These are phyloP conservation scores for Termitomyces titanicus DNA, from an alignment of 768 basidiomycete species.

Conservation along the genomic window DNA sequence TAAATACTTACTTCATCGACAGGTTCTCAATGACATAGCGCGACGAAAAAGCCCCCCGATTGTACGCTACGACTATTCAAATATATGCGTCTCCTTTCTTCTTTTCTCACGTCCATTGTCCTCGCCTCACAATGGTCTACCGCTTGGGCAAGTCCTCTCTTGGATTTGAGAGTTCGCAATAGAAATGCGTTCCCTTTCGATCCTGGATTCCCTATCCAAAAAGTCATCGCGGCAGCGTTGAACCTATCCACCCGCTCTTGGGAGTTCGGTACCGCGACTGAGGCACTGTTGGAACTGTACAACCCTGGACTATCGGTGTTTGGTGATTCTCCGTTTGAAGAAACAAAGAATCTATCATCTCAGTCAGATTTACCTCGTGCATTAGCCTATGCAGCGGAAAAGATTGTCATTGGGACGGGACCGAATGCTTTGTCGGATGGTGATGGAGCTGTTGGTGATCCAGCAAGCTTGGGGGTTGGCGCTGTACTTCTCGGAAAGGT, in stretches of 20 bases:
- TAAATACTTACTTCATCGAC: neutral
- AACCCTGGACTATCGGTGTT: slow-evolving; percentile 7
- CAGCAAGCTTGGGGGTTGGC: slow-evolving; percentile 13
- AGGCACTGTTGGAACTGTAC: slow-evolving; percentile 9
- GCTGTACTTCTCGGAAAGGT: neutral
- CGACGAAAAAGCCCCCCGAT: neutral
- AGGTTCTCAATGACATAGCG: neutral
- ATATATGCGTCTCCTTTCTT: neutral
- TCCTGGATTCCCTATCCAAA: neutral
- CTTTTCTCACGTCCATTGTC: neutral
- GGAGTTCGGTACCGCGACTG: slow-evolving; percentile 9
- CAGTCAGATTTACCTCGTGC: neutral
- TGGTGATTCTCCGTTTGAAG: neutral
- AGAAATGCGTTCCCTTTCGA: neutral
- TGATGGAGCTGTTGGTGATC: neutral
- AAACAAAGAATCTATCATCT: too few relatives aligned
- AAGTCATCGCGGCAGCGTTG: neutral
- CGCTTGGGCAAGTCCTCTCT: neutral
- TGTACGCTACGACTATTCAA: neutral
- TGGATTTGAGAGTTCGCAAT: neutral
- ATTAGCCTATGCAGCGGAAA: neutral
- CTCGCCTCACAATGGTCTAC: neutral
- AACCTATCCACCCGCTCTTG: slow-evolving; percentile 9
- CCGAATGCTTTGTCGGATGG: neutral
- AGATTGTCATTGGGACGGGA: neutral